A percentile compares a stretch with the other conserved stretches of the same genome.
Conservation (phyloP, 495 filamentous ascomycete species). For the Evernia prunastri region DNA sequence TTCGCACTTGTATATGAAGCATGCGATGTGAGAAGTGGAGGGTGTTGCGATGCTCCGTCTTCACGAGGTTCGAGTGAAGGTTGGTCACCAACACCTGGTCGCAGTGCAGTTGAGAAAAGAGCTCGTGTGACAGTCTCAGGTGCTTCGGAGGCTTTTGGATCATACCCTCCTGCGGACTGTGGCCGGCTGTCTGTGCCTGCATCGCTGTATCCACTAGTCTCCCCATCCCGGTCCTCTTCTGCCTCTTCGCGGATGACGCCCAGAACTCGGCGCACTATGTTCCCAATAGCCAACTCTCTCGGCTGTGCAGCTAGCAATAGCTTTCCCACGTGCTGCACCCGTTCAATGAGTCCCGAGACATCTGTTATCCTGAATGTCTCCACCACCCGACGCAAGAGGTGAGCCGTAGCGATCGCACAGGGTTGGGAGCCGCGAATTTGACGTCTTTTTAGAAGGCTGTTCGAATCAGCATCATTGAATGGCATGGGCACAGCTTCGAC, state of each 20-base stretch:
- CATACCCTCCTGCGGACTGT: conserved; percentile 35
- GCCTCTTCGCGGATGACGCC: conserved; percentile 88
- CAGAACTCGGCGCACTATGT: conserved; percentile 83
- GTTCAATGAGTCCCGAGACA: conserved; percentile 67
- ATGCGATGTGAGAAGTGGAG: conserved; percentile 43
- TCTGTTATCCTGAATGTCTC: conserved; percentile 55
- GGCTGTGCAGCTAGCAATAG: conserved; percentile 75
- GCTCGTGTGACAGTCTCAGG: conserved; percentile 30
- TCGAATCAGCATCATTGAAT: background rate
- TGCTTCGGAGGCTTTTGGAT: conserved; percentile 35
- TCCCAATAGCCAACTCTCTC: conserved; percentile 83
- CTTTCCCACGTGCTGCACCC: conserved; percentile 67
- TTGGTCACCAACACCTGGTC: conserved; percentile 29
- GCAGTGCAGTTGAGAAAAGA: conserved; percentile 38
- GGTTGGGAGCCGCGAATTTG: conserved; percentile 81
- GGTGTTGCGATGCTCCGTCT: background rate
- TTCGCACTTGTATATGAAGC: conserved; percentile 48
- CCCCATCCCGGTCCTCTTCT: conserved; percentile 69
- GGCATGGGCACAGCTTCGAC: background rate
- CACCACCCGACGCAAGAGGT: conserved; percentile 77
- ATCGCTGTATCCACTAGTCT: conserved; percentile 48
- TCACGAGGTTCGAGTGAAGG: conserved; percentile 2
- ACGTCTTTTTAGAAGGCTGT: conserved; percentile 77
- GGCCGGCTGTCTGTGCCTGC: conserved; percentile 45
- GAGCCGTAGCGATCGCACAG: conserved; percentile 84